phyloP scores from a whole-genome alignment of 352 stramenopile genomes.

The Phytophthora podocarpi region DNA sequence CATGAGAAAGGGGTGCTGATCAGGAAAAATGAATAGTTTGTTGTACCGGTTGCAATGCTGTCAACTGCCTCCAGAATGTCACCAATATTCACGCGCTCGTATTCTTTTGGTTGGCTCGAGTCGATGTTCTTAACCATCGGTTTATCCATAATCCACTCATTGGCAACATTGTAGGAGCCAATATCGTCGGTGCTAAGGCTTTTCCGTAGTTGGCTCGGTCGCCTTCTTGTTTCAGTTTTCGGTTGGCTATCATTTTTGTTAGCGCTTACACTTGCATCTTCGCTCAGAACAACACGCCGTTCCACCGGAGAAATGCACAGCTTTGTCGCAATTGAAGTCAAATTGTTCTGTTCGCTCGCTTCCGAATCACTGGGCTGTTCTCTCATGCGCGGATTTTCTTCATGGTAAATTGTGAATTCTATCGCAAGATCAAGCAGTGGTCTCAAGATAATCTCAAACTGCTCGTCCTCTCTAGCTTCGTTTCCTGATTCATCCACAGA shows the following conservation, averaged over 20 bases:
- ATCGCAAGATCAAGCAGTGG: slow-evolving; percentile 54
- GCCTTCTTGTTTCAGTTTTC: slow-evolving; percentile 16
- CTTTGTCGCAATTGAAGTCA: slow-evolving; percentile 48
- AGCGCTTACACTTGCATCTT: slow-evolving; percentile 37
- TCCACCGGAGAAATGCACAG: slow-evolving; percentile 34
- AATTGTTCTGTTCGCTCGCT: not conserved
- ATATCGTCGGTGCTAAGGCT: slow-evolving; percentile 72
- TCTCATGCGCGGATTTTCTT: slow-evolving; percentile 44
- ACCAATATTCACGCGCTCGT: slow-evolving; percentile 50
- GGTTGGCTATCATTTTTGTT: slow-evolving; percentile 4
- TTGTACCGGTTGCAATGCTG: slow-evolving; percentile 66
- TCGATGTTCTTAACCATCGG: slow-evolving; percentile 48
- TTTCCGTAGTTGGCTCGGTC: slow-evolving; percentile 40
- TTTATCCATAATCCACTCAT: slow-evolving; percentile 58
- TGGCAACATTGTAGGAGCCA: slow-evolving; percentile 33
- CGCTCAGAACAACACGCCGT: slow-evolving; percentile 46
- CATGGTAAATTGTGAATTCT: slow-evolving; percentile 59
- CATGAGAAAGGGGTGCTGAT: not conserved
- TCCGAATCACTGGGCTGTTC: slow-evolving; percentile 16
- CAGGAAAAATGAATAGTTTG: not conserved
- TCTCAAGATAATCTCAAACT: slow-evolving; percentile 69
- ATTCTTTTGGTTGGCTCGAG: slow-evolving; percentile 38
- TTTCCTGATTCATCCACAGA: not conserved
- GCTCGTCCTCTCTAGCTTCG: slow-evolving; percentile 27
- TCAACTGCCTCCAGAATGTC: slow-evolving; percentile 79